These are phyloP conservation scores for Scopulariopsis brevicaulis DNA, from an alignment of 2,329 filamentous ascomycete genomes.

Conservation along the genomic window DNA sequence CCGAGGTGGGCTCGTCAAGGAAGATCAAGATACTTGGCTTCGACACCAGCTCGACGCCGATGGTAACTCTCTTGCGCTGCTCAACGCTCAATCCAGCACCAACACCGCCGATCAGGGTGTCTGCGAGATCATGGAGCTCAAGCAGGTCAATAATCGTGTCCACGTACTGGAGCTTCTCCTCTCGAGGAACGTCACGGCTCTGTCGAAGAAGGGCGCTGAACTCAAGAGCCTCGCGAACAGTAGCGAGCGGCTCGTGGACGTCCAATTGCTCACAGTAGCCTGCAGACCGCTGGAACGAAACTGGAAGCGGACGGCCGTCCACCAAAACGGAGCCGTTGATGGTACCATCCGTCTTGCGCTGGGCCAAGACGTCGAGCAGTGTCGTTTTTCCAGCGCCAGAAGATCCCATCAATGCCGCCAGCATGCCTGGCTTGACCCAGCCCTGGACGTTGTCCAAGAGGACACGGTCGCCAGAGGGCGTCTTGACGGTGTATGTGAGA, in stretches of 20 bases:
- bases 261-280: slow-evolving; percentile 78
- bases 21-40: slow-evolving; percentile 50
- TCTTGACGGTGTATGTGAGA: slow-evolving; percentile 58
- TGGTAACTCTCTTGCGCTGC: slow-evolving; percentile 43
- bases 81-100: slow-evolving; percentile 43
- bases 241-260: slow-evolving; percentile 61
- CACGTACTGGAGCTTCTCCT: slow-evolving; percentile 67
- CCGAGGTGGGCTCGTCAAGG: slow-evolving; percentile 51
- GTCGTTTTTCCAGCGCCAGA: slow-evolving; percentile 81
- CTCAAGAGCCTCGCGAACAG: slow-evolving; percentile 64
- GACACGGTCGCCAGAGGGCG: slow-evolving; percentile 45
- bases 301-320: slow-evolving; percentile 58
- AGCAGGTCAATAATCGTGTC: slow-evolving; percentile 62
- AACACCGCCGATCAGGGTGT: slow-evolving; percentile 33
- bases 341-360: slow-evolving; percentile 67
- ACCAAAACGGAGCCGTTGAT: slow-evolving; percentile 67
- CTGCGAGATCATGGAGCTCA: slow-evolving; percentile 33
- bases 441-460: slow-evolving; percentile 73
- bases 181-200: slow-evolving; percentile 45
- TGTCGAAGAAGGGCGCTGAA: slow-evolving; percentile 69
- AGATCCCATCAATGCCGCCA: slow-evolving; percentile 72
- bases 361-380: slow-evolving; percentile 70
- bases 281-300: slow-evolving; percentile 67
- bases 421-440: slow-evolving; percentile 70
- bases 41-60: slow-evolving; percentile 49